Percentiles rank a stretch among this genome's conserved stretches.
Evolutionary conservation across 2,329 filamentous ascomycete species (phyloP).

Genomic region (Fonsecaea pugnacius): DNA sequence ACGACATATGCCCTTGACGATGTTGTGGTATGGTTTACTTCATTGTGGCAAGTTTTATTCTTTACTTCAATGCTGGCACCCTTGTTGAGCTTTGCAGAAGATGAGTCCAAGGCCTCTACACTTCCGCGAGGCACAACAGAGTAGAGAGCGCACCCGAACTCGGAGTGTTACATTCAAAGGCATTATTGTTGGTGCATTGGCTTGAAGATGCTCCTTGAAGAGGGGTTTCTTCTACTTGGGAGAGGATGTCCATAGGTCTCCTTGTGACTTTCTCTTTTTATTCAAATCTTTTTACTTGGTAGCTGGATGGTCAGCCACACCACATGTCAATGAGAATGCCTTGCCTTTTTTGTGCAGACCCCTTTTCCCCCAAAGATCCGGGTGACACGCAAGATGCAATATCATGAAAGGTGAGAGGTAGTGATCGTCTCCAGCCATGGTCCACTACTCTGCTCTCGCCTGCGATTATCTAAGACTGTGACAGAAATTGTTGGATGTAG

Average conservation of each 20-base stretch:
- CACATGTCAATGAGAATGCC: background rate
- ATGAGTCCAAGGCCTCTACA: background rate
- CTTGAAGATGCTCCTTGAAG: background rate
- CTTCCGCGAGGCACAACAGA: background rate
- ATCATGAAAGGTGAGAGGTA: no score
- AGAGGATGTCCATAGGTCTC: background rate
- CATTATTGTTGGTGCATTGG: background rate
- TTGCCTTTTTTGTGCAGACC: background rate
- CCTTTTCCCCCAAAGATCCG: background rate
- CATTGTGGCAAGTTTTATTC: background rate
- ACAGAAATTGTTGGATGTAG: background rate
- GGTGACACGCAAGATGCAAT: background rate
- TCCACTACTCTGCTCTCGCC: no score
- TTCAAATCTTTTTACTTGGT: background rate
- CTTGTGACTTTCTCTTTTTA: background rate
- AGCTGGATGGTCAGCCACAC: background rate
- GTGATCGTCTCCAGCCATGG: background rate
- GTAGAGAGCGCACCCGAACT: background rate
- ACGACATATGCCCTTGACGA: slow-evolving; percentile 13
- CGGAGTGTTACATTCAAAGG: background rate
- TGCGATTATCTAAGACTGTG: background rate
- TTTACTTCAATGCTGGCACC: background rate
- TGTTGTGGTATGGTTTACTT: slow-evolving; percentile 4
- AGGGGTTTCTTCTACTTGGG: background rate
- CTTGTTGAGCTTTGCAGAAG: background rate